Base-by-base conservation (phyloP, 1,139 yeast species). In the Saccharomyces pastorianus region DNA sequence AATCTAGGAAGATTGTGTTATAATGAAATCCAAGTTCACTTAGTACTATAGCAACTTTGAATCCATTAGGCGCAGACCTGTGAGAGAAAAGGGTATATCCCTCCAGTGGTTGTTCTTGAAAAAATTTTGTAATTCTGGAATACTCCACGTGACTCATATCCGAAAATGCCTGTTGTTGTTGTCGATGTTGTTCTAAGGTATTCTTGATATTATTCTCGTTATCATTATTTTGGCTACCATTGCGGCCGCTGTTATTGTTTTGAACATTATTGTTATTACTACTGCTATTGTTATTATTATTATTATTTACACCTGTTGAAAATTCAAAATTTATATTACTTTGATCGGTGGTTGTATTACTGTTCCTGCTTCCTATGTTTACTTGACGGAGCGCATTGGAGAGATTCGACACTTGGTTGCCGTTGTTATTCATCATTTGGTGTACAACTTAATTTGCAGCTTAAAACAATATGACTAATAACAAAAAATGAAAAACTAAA, bases 31-130 rank as follows among this genome's bases (percentile, higher is more conserved):
- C 86, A 60, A 93, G 78, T 70, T 91, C 98, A 53, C 91, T 82
- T 57, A 93, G 76, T 47, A 90, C 86, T 51, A 90, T 90, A 23
- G 98, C 96, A 23, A 93, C 96, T 71, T 91, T 91, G 78, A 90
- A 93, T 7, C 97, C 98, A 71, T 91, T 91, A 29, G 98, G 98
- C 1, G 97, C 97, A 8, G 95, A 86, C 64, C 96, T 76, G 71
- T 91, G 97, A 23, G 95, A 84, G 66, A 91, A 89, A 52, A 91
- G 75, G 2, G 96, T 88, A 69, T 81, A 88, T 2, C 97, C 98
- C 59, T 85, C 88, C 23, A 81, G 73, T 4, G 96, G 96, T 59
- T 85, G 88, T 62, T 85, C 83, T 61, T 80, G 83, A 68, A 89
- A 85, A 69, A 88, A 89, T 58, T 80, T 80, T 28, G 88, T 79